Base-by-base conservation (phyloP, 2,329 filamentous ascomycete species). In the Epichloe aotearoae region DNA sequence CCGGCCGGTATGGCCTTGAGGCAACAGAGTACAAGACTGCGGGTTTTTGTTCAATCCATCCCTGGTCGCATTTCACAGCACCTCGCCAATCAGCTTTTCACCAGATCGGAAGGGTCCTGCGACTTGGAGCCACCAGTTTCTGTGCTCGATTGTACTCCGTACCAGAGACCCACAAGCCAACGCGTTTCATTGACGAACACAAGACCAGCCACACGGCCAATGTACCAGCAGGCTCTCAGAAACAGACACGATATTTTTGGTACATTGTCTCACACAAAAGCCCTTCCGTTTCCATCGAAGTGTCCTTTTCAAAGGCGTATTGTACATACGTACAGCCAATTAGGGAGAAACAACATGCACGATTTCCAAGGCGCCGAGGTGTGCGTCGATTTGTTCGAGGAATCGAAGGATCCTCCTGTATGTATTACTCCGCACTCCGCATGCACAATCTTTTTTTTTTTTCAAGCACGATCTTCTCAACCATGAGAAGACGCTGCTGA, bases 141-240 rank as follows among this genome's bases (percentile, higher is more conserved):
- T 38, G 12, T 12, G 5, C 26, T 23, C 11, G 26, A 26, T 26
- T 26, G 26, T 26, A 14, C 40, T n/a, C 19, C 19, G 19, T 19
- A 19, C 19, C 19, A 19, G 19, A 33, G 17, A 54, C 58, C 60
- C 56, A 62, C 59, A 61, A 62, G 61, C 60, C 62, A 56, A 57
- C 58, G 61, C 62, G 61, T 66, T 66, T 66, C 62, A 66, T 63
- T 57, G 57, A 62, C 59, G 54, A 61, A 64, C 64, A 66, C 64
- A 65, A 65, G 63, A 61, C 61, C 58, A 64, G 62, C 60, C 62
- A 65, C 61, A 61, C 47, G 54, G 53, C 57, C 54, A 49, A 47
- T 50, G 36, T 19, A 47, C 46, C 36, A 26, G 5, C 55, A 52
- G 47, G 48, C 50, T 46, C 40, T 44, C 41, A 50, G 17, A 34